phyloP scores from a whole-genome alignment of 306 rosid species.

The Sophora flavescens region DNA sequence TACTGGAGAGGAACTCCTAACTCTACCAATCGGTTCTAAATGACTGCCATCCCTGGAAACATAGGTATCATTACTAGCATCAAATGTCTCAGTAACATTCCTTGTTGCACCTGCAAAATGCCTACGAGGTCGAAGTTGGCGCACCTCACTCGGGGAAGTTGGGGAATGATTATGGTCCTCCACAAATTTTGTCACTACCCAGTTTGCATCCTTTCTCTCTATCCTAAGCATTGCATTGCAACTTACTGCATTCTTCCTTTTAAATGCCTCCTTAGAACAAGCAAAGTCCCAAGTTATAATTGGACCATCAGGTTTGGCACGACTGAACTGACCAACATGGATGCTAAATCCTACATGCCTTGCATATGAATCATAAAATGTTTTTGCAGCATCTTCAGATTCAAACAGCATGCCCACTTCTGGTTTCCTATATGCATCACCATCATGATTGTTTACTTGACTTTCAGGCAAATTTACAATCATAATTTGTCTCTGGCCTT shows the following conservation, averaged over 20 bases:
- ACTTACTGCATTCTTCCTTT: constrained; percentile 72
- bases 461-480: constrained; percentile 50
- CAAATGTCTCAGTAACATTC: constrained; percentile 55
- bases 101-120: constrained; percentile 75
- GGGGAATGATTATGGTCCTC: constrained; percentile 83
- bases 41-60: constrained; percentile 60
- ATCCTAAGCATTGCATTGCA: constrained; percentile 82
- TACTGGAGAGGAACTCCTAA: constrained; percentile 65
- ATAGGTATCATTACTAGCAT: constrained; percentile 53
- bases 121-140: constrained; percentile 67
- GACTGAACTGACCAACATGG: constrained; percentile 75
- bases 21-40: constrained; percentile 52
- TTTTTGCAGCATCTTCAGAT: constrained; percentile 73
- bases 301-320: constrained; percentile 78
- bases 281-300: constrained; percentile 77
- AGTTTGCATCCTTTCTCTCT: constrained; percentile 66
- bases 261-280: constrained; percentile 75
- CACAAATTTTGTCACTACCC: constrained; percentile 74
- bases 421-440: constrained; percentile 60
- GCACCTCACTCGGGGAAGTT: constrained; percentile 61
- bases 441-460: constrained; percentile 51
- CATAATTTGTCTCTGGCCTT: constrained; percentile 40
- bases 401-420: constrained; percentile 74
- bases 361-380: constrained; percentile 71
- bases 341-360: constrained; percentile 65